A percentile compares a stretch with the other conserved stretches of the same genome.
Evolutionary conservation across 164 flowering plant species (phyloP).

Genomic region (Umbilicus rupestris): DNA sequence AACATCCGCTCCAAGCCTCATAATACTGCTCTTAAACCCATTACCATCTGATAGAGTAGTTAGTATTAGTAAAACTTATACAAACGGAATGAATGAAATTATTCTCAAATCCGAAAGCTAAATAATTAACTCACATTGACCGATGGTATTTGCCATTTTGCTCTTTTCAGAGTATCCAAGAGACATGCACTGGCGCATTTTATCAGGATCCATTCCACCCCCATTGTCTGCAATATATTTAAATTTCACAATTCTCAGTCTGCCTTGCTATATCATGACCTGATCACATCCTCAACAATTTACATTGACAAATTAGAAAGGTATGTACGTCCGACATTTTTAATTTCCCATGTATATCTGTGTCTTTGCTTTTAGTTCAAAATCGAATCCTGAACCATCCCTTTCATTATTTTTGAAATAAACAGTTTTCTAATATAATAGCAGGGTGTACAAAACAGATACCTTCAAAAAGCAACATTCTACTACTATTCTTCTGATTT

Average conservation of each 20-base stretch:
- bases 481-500: constrained; percentile 52
- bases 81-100: neutral
- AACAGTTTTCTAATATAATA: neutral
- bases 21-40: constrained; percentile 97
- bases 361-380: no score
- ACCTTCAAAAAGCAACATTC: constrained; percentile 89
- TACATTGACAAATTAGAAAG: neutral
- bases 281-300: neutral
- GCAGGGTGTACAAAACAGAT: neutral
- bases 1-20: constrained; percentile 99
- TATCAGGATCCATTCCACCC: constrained; percentile 93
- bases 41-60: constrained; percentile 62
- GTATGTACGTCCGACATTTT: neutral
- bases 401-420: neutral
- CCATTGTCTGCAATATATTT: constrained; percentile 47
- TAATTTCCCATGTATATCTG: neutral
- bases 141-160: constrained; percentile 82
- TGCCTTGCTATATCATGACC: neutral
- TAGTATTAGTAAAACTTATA: neutral
- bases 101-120: neutral
- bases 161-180: constrained; percentile 88
- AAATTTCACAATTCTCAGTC: neutral
- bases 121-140: constrained; percentile 57
- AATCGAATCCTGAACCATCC: neutral
- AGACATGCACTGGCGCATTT: constrained; percentile 92